Evolutionary conservation across 345 rosid genomes (phyloP).

Genomic region (Syzygium aqueum): DNA sequence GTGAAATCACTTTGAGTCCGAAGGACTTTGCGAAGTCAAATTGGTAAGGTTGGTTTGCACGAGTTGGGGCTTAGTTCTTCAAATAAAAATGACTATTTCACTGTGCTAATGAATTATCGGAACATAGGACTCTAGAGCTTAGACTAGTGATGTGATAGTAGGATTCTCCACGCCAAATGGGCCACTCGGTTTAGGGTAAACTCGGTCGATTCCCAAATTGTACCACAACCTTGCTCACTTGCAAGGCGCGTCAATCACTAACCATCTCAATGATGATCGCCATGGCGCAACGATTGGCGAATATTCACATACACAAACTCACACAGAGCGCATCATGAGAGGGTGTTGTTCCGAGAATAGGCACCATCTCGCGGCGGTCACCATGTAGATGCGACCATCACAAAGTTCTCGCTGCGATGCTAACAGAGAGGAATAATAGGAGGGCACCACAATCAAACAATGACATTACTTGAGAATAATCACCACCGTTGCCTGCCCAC

Average conservation of each 20-base stretch:
- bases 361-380: background rate
- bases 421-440: background rate
- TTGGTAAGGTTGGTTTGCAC: background rate
- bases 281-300: background rate
- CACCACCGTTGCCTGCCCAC: accelerated
- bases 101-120: background rate
- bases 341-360: background rate
- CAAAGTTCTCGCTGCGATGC: background rate
- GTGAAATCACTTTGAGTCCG: background rate
- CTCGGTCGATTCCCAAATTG: background rate
- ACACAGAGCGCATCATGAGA: background rate
- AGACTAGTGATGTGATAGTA: background rate
- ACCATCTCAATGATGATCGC: background rate
- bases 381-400: background rate
- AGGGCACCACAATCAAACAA: background rate
- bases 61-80: background rate
- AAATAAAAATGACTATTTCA: background rate
- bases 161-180: background rate
- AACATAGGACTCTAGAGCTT: background rate
- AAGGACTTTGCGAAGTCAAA: background rate
- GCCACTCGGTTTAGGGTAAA: background rate
- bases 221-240: background rate
- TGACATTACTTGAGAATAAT: background rate
- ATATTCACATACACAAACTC: background rate
- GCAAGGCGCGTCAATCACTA: background rate